Evolutionary conservation across 345 rosid species (phyloP), one percentile per base, ranked within the genome.

Genomic region (Citrus inodora): DNA sequence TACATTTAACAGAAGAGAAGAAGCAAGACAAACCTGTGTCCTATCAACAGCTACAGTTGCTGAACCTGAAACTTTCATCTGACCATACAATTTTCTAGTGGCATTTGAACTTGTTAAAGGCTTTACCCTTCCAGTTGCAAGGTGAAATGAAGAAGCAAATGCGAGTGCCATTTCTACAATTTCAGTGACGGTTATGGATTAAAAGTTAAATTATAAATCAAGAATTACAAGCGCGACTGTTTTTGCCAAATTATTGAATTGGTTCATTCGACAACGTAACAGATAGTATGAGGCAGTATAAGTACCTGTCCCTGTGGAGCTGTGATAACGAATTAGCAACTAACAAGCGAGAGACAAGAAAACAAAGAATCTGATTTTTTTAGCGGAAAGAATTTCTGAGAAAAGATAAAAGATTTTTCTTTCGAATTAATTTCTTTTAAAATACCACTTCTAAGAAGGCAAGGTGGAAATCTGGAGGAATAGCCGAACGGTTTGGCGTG

Each of bases 21-120:
- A 69, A 69, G 78, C 81, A 75, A 81, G 76, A 61, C 79, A 42
- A 86, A 90, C 94, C 89, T 33, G 74, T 51, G 81, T 37, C 5
- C 71, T 74, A 11, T 81, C 83, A 40, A 90, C 74, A 76, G 91
- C 83, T 59, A 87, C 70, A 74, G 87, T 81, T 70, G 87, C 85
- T 28, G 84, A 82, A 79, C 88, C 86, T 4, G 82, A 68, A 67
- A 87, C 80, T 75, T 77, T 89, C 53, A 42, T 80, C 32, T 28
- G 86, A 70, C 37, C 2, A n/a, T 70, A 69, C 65, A 72, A 13
- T 66, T 79, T 87, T 75, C 78, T 63, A 16, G 71, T 11, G 70
- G 76, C 75, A 66, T 14, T 83, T 6, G 81, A 21, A 51, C 74
- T 67, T 58, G 35, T 75, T 58, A 40, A 75, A 51, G 81, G 87